These are phyloP conservation scores for Talaromyces amestolkiae DNA, from an alignment of 2,329 filamentous ascomycete species.

Conservation along the genomic window DNA sequence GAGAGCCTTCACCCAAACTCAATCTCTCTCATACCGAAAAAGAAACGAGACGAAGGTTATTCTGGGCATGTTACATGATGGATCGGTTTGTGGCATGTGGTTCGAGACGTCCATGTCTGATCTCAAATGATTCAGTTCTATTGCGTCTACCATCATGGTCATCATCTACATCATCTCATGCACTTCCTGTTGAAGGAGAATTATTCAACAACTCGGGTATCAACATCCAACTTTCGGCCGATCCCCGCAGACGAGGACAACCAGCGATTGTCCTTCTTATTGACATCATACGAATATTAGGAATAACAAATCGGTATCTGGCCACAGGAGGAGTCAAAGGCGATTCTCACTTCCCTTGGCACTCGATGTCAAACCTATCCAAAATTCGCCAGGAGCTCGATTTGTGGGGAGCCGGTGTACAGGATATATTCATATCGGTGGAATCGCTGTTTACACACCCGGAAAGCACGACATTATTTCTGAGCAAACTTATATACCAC, in stretches of 20 bases:
- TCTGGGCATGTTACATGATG: conserved; percentile 86
- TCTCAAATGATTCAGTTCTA: conserved; percentile 72
- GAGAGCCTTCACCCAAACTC: conserved; percentile 65
- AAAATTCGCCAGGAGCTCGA: conserved; percentile 84
- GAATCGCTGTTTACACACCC: conserved; percentile 72
- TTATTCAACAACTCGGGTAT: conserved; percentile 76
- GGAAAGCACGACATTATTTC: conserved; percentile 73
- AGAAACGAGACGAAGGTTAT: conserved; percentile 74
- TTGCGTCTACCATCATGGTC: conserved; percentile 67
- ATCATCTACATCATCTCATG: conserved; percentile 58
- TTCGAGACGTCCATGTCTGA: conserved; percentile 76
- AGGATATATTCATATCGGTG: conserved; percentile 73
- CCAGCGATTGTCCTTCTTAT: conserved; percentile 78
- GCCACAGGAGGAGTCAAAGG: conserved; percentile 83
- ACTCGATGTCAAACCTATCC: conserved; percentile 77
- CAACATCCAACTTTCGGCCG: conserved; percentile 71
- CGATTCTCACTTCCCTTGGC: conserved; percentile 89
- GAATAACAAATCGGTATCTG: conserved; percentile 78
- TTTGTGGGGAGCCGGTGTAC: conserved; percentile 77
- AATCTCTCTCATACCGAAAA: conserved; percentile 66
- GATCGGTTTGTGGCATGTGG: conserved; percentile 81
- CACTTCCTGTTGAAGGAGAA: conserved; percentile 68
- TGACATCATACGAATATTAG: conserved; percentile 77
- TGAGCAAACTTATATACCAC: conserved; percentile 85
- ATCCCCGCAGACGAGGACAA: conserved; percentile 67